Conservation (phyloP, 140 eudicot species). For the Erigeron philadelphicus region DNA sequence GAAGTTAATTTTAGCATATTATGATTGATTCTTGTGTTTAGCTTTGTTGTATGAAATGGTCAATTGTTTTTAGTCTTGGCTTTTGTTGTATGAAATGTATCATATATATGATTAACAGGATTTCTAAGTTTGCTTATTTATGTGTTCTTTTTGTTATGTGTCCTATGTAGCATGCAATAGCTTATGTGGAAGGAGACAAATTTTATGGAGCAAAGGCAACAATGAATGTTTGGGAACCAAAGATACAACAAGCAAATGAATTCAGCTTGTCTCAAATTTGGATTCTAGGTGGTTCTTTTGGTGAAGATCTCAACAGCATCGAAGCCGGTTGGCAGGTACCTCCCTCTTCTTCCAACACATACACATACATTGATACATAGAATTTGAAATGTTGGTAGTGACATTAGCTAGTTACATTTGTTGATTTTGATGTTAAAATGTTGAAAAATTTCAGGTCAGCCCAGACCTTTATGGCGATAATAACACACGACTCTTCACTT, state of each 20-base stretch:
- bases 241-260: conserved; percentile 78
- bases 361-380: neutral
- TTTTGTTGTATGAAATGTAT: neutral
- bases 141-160: conserved; percentile 3
- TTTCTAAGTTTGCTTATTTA: neutral
- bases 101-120: neutral
- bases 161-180: conserved; percentile 69
- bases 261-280: conserved; percentile 86
- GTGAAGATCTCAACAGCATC: conserved; percentile 89
- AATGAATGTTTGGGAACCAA: conserved; percentile 94
- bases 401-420: neutral
- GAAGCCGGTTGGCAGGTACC: conserved; percentile 99
- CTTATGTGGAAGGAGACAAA: conserved; percentile 92
- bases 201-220: conserved; percentile 86
- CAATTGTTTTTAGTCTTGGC: too few relatives aligned
- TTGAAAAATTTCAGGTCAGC: conserved; percentile 54
- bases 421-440: conserved; percentile 28
- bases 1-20: too few relatives aligned
- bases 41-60: neutral
- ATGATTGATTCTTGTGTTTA: too few relatives aligned
- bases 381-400: neutral
- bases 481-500: conserved; percentile 81
- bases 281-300: conserved; percentile 88
- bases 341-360: neutral
- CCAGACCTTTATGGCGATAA: conserved; percentile 95